These are phyloP conservation scores for Fusarium xyrophilum DNA, from an alignment of 2,329 filamentous ascomycete genomes.

Conservation along the genomic window DNA sequence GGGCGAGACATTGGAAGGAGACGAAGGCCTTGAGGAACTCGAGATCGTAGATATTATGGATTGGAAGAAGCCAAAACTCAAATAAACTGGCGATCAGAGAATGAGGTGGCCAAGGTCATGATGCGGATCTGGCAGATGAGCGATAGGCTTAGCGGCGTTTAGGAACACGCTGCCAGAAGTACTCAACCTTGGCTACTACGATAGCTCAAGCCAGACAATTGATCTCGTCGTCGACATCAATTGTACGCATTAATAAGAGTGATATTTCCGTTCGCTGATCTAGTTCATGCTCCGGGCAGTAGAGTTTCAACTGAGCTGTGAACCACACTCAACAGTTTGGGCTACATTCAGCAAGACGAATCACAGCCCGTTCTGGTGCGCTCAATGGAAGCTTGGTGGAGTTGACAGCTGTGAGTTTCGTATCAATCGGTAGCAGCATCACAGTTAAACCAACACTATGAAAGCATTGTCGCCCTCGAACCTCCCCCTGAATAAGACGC, in stretches of 20 bases:
- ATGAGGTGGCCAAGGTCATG: too few relatives aligned
- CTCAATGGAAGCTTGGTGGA: neutral
- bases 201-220: neutral
- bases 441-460: neutral
- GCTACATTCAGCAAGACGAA: accelerated
- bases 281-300: neutral
- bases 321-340: neutral
- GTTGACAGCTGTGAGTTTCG: neutral
- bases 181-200: neutral
- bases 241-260: too few relatives aligned
- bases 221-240: too few relatives aligned
- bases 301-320: neutral
- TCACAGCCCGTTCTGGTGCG: accelerated
- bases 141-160: neutral
- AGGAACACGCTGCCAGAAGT: too few relatives aligned
- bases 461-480: too few relatives aligned
- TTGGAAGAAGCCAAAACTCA: neutral
- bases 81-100: neutral
- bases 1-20: neutral
- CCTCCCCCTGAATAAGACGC: neutral
- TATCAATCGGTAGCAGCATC: neutral
- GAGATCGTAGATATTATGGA: neutral
- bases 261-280: neutral
- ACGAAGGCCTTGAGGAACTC: neutral
- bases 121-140: neutral